Base-by-base conservation (phyloP, 78 protist genomes). In the Chrysochromulina tobinii region DNA sequence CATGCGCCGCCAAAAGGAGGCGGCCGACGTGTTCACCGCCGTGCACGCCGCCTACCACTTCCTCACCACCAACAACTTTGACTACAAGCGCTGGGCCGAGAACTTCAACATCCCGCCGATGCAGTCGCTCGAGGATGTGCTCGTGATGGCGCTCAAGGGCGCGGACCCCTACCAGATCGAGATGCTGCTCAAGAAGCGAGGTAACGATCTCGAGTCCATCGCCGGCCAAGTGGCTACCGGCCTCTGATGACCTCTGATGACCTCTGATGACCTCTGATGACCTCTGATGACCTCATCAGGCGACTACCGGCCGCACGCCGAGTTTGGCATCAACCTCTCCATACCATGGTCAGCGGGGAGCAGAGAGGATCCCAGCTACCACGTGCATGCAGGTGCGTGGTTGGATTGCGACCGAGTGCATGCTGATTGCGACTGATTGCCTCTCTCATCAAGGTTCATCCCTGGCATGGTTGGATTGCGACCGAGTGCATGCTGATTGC, bases 61-160 rank as follows among this genome's bases (percentile, higher is more conserved):
- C 23, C 84, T 75, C 58, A 75, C 84, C 18, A 75, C 84, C 15
- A 51, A 50, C 57, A 75, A 75, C 57, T 75, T 75, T 25, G 84
- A 75, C n/a, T 75, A 51, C 84, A 8, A 75, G 17, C 79, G 79
- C 15, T 79, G 87, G 87, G 61, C 87, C 21, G 58, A 54, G 58
- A 15, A 7, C 61, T 79, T 79, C 87, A 1, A 0, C 21, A 79
- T 79, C 87, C 87, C 87, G 7, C 87, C 87, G 61, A 79, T 79
- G 87, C 87, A 79, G 87, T 23, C 64, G 25, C 87, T 79, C 27
- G 87, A 79, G 48, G 87, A 79, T 18, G 87, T 79, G 64, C 87
- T 79, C 50, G 1, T 79, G 50, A 54, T 79, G 58, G 87, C 87
- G 64, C 61, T 79, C 27, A 54, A 54, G n/a, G 87, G 87, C 38